Conservation (phyloP, 2,329 filamentous ascomycete species). For the Aspergillus fructus region DNA sequence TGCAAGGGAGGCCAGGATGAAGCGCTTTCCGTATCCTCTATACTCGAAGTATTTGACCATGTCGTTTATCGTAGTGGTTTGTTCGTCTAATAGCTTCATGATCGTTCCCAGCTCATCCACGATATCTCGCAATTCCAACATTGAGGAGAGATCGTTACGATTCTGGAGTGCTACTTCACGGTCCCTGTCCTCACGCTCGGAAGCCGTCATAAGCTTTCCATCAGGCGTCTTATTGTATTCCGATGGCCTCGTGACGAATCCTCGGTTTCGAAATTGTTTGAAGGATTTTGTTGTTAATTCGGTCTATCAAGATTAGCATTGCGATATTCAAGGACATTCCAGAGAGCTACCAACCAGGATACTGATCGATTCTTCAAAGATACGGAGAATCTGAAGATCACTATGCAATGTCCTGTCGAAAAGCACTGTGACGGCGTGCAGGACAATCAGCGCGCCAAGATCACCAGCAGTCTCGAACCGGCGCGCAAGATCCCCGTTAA, state of each 20-base stretch:
- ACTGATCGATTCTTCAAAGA: conserved; percentile 66
- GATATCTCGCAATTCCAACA: conserved; percentile 63
- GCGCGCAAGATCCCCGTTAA: conserved; percentile 64
- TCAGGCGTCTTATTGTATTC: conserved; percentile 30
- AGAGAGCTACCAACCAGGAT: conserved; percentile 50
- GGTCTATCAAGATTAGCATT: conserved; percentile 42
- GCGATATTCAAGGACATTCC: fast-evolving
- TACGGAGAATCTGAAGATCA: conserved; percentile 62
- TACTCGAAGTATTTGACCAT: conserved; percentile 36
- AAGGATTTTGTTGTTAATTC: conserved; percentile 63
- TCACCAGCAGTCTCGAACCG: conserved; percentile 63
- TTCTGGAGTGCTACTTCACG: conserved; percentile 56
- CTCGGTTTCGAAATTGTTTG: conserved; percentile 61
- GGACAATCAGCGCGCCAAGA: conserved; percentile 60
- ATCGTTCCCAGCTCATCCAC: conserved; percentile 63
- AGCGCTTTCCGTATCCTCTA: conserved; percentile 47
- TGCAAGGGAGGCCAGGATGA: conserved; percentile 54
- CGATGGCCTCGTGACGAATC: conserved; percentile 48
- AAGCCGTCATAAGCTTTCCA: conserved; percentile 30
- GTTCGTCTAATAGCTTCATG: conserved; percentile 57
- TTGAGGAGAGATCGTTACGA: conserved; percentile 61
- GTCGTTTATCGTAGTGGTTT: conserved; percentile 50
- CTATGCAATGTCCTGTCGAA: conserved; percentile 60
- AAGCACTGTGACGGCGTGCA: conserved; percentile 63
- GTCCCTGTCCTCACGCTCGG: conserved; percentile 45